Percentiles rank a stretch among this genome's conserved stretches.
Conservation (phyloP, 2,329 filamentous ascomycete genomes). For the Trichoderma sp. region DNA sequence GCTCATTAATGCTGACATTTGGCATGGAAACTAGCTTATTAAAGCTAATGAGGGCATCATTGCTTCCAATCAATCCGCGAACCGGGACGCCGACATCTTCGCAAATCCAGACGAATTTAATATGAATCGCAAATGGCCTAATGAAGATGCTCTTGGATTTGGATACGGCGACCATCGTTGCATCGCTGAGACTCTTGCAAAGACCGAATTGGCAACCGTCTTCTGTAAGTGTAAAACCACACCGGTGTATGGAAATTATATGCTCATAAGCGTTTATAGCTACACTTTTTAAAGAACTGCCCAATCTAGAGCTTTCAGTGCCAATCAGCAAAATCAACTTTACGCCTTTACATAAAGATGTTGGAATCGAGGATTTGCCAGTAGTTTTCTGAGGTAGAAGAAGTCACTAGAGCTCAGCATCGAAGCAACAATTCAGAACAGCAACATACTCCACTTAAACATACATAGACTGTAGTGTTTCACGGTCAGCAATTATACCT, state of each 20-base stretch:
- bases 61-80: background rate
- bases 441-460: background rate
- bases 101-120: background rate
- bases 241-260: background rate
- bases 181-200: background rate
- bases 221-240: background rate
- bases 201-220: background rate
- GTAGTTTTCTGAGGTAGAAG: background rate
- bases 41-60: background rate
- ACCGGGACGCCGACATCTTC: background rate
- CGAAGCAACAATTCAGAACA: background rate
- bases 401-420: background rate
- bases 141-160: background rate
- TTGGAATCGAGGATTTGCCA: background rate
- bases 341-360: background rate
- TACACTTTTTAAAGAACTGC: background rate
- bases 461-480: background rate
- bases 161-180: background rate
- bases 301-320: background rate
- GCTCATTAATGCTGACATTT: background rate
- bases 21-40: background rate
- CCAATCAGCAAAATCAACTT: background rate
- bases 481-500: too few relatives aligned
- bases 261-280: background rate
- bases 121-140: background rate